Percentiles rank a stretch among this genome's conserved stretches.
Evolutionary conservation across 495 filamentous ascomycete species (phyloP).

Genomic region (Tuber melanosporum): DNA sequence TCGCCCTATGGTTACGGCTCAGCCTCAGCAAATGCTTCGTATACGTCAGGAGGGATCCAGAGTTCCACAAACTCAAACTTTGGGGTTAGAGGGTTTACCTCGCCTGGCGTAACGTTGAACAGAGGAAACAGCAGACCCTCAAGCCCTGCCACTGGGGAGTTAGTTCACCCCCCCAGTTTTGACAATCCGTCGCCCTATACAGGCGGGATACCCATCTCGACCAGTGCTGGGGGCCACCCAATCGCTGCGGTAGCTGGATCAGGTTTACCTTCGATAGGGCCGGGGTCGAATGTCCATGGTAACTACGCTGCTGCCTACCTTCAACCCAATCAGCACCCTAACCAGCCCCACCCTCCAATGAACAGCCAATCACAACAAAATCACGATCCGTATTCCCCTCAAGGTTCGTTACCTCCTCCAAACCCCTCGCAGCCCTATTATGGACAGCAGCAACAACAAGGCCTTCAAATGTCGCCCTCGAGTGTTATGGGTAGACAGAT

Average conservation of each 20-base stretch:
- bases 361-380: conserved; percentile 35
- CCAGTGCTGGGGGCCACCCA: conserved; percentile 29
- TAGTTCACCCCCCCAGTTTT: conserved; percentile 32
- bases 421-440: conserved; percentile 38
- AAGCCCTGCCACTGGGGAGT: conserved; percentile 35
- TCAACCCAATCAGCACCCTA: conserved; percentile 16
- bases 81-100: conserved; percentile 33
- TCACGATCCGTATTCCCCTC: conserved; percentile 39
- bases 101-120: conserved; percentile 32
- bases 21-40: conserved; percentile 23
- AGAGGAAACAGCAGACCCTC: conserved; percentile 37
- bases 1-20: conserved; percentile 37
- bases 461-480: conserved; percentile 39
- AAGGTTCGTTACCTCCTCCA: conserved; percentile 33
- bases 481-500: conserved; percentile 33
- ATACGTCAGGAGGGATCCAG: conserved; percentile 22
- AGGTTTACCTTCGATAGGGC: conserved; percentile 39
- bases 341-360: conserved; percentile 33
- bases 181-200: conserved; percentile 30
- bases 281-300: conserved; percentile 23
- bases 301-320: conserved; percentile 32
- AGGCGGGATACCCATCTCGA: conserved; percentile 31
- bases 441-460: conserved; percentile 35
- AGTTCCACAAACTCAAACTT: conserved; percentile 21
- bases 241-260: conserved; percentile 28